Base-by-base conservation (phyloP, 225 moss, liverwort and hornwort species). In the Antitrichia curtipendula region DNA sequence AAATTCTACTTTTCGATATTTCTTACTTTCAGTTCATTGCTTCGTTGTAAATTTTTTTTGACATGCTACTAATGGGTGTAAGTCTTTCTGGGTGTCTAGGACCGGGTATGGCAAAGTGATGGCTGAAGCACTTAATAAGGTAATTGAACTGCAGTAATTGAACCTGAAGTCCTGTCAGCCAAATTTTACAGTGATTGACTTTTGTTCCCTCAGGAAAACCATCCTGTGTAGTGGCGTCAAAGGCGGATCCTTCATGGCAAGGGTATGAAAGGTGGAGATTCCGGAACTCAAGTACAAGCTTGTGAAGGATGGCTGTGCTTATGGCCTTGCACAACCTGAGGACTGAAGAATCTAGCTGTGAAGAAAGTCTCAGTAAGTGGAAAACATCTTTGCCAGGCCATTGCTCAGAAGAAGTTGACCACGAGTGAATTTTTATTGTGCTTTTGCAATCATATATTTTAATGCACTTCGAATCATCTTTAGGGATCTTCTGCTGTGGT, bases 261-360 rank as follows among this genome's bases (percentile, higher is more conserved):
- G 91, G 94, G 24, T 92, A 88, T 36, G 87, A 91, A 84, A 86
- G 90, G 50, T 94, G 94, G 94, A 88, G 92, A 71, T 86, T 60
- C 63, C 87, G 89, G 50, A 90, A 92, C 77, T 92, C 92, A 12
- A 73, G 84, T 27, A 50, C 88, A 57, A 93, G 86, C 86, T 93
- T 82, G 53, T 91, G 89, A 92, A 65, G 57, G 41, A 83, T 31
- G 50, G 49, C 8, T n/a, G 41, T 61, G 83, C 38, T 77, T 40
- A 12, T 57, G 41, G 41, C 58, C 19, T 78, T 78, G 5, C 28
- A 29, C 40, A 78, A 57, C 6, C 29, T 19, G 58, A 58, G 8
- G 41, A 58, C n/a, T 84, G 84, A 86, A 61, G 87, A 82, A 60
- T 78, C 31, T 10, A 16, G 10, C 19, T 52, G 24, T 4, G 66